A percentile compares a stretch with the other conserved stretches of the same genome.
Conservation (phyloP, 768 basidiomycete species). For the Hygrophorus russula region DNA sequence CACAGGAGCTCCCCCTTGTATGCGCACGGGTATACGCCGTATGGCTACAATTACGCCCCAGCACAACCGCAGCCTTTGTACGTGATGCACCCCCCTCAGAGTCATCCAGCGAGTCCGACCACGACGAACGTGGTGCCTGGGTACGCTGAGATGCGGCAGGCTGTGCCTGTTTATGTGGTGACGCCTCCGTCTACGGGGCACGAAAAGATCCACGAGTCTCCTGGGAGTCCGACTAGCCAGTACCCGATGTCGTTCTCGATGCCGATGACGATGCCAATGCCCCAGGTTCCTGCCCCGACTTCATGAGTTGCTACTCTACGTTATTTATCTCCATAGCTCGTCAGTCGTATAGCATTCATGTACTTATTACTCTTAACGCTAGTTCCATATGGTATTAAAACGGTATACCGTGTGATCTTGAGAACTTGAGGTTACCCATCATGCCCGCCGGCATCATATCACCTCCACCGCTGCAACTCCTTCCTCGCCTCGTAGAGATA, state of each 20-base stretch:
- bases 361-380: too few species aligned
- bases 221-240: too few species aligned
- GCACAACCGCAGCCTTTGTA: not conserved
- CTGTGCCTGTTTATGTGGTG: conserved; percentile 3
- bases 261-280: too few species aligned
- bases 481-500: conserved; percentile 14
- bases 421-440: too few species aligned
- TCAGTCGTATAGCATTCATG: too few species aligned
- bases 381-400: too few species aligned
- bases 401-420: too few species aligned
- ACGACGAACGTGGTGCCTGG: not conserved
- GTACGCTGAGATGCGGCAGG: not conserved
- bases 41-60: conserved; percentile 2
- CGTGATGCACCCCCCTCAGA: conserved; percentile 2
- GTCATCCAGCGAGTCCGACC: not conserved
- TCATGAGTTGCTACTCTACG: too few species aligned
- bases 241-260: too few species aligned
- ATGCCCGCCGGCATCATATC: too few species aligned
- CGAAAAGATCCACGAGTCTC: not conserved
- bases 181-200: not conserved
- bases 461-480: not conserved
- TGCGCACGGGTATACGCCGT: not conserved
- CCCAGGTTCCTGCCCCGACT: too few species aligned
- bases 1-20: conserved; percentile 1
- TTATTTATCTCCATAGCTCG: too few species aligned